phyloP scores from a whole-genome alignment of 140 eudicot species.

The Anethum foeniculum region DNA sequence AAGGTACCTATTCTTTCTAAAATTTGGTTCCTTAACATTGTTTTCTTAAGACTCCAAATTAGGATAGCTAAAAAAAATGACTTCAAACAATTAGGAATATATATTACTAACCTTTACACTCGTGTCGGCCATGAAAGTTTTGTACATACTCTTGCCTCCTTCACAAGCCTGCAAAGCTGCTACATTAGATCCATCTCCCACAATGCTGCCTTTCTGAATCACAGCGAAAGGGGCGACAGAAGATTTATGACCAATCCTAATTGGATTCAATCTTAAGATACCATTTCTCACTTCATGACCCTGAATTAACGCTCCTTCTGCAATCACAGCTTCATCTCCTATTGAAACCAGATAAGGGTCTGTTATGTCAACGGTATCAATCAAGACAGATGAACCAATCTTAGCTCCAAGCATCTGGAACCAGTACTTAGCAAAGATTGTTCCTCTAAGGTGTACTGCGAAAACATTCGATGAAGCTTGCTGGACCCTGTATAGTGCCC shows the following conservation, averaged over 20 bases:
- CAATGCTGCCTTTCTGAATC: constrained; percentile 38
- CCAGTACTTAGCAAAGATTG: constrained; percentile 34
- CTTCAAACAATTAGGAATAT: not conserved
- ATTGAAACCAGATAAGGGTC: constrained; percentile 46
- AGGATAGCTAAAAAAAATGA: too few relatives aligned
- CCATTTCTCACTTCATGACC: constrained; percentile 58
- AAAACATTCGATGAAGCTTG: constrained; percentile 32
- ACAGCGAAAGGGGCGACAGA: constrained; percentile 39
- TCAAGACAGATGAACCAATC: constrained; percentile 37
- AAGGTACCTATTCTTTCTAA: not conserved
- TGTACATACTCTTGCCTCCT: constrained; percentile 15
- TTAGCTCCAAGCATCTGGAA: constrained; percentile 51
- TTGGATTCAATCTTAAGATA: constrained; percentile 31
- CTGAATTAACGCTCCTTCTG: constrained; percentile 53
- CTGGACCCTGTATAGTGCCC: constrained; percentile 54
- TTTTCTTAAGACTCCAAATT: too few relatives aligned
- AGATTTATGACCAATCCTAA: constrained; percentile 36
- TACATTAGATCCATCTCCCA: constrained; percentile 31
- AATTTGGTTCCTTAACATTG: not conserved
- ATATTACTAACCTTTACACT: constrained; percentile 29
- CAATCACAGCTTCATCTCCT: constrained; percentile 50
- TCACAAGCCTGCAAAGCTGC: constrained; percentile 34
- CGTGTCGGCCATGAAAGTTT: constrained; percentile 9
- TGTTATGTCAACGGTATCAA: constrained; percentile 48
- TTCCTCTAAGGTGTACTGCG: constrained; percentile 51